Evolutionary conservation across 768 basidiomycete species (phyloP), one percentile per base, ranked within the genome.

Genomic region (Hygrocybe coccinea): DNA sequence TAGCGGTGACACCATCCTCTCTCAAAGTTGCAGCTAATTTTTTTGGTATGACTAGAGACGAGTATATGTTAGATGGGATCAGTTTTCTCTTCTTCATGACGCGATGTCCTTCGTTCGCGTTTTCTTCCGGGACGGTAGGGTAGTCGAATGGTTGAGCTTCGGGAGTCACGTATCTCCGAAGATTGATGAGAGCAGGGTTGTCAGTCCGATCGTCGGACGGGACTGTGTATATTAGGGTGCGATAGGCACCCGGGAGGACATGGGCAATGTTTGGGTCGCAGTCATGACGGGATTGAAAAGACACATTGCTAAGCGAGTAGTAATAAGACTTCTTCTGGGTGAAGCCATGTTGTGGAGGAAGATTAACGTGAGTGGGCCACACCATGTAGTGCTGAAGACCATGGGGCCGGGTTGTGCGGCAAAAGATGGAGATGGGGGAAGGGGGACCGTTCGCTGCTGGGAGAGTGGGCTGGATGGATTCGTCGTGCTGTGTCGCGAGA

Each of bases 241-340:
- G 76, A 56, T 68, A 71, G 2, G 71, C 68, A 1, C 80, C 80
- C 0, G 79, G 72, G 10, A 80, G 64, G 24, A 79, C 69, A 34
- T 71, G 64, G 37, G 65, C 60, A 37, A 62, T 50, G 50, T 62
- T 55, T 2, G 69, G 67, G 25, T 68, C 45, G 52, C 62, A 60
- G 49, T 69, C 46, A 51, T 70, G 67, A 12, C 54, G 52, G 25
- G 67, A 64, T 54, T 69, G 67, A 10, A 60, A 62, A 22, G 60
- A 65, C 47, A 66, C 60, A 51, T 62, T 64, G 2, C 65, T 58
- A 14, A 67, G 58, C 36, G 57, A 55, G 66, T 69, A 69, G 38
- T 52, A 63, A 47, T 65, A 69, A 24, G 21, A 37, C 25, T 53
- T 54, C 22, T 50, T 46, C 57, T 48, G 14, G 15, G 49, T 45